Evolutionary conservation across 1,139 yeast species (phyloP), one percentile per base, ranked within the genome.

Genomic region (Groenewaldozyma sp.): DNA sequence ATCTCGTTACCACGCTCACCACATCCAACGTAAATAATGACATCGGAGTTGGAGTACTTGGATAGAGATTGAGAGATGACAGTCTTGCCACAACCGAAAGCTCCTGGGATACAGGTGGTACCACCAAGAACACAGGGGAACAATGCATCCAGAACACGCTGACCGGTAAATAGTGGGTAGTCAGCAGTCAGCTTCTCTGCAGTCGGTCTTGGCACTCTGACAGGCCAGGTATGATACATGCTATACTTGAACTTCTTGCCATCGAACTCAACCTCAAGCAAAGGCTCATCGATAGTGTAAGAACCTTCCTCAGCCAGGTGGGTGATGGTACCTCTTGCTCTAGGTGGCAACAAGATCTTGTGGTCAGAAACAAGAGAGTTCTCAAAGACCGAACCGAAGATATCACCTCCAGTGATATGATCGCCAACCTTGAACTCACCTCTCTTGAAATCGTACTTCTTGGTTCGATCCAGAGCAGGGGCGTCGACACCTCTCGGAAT

Each of bases 51-150:
- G 47, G 98, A 91, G 68, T 79, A 91, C 67, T 91, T 91, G 49
- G 98, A 91, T 59, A 91, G 73, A 1, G 97, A 86, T 70, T 91
- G 98, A 26, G 99, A 91, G 62, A 91, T 91, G 57, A 91, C 99
- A 10, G 99, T 91, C 66, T 91, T 91, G 66, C 99, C 99, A 70
- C 97, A 91, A 47, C 99, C 99, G 58, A 91, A 91, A 48, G 99
- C 99, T 67, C 99, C 99, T 36, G 99, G 99, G 62, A 91, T 91
- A 80, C 98, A 93, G 33, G 99, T 91, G 38, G 99, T 91, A 72
- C 99, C 99, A 70, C 99, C 98, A 72, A 93, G 98, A 54, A 93
- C 99, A 76, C 94, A 84, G 39, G 99, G 98, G 76, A 91, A 93
- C 51, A 91, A 75, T 28, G 98, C 81, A 65, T 91, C 99, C 65